A percentile compares a stretch with the other conserved stretches of the same genome.
Conservation (phyloP, 129 eudicot genomes). For the Gnaphalium uliginosum region DNA sequence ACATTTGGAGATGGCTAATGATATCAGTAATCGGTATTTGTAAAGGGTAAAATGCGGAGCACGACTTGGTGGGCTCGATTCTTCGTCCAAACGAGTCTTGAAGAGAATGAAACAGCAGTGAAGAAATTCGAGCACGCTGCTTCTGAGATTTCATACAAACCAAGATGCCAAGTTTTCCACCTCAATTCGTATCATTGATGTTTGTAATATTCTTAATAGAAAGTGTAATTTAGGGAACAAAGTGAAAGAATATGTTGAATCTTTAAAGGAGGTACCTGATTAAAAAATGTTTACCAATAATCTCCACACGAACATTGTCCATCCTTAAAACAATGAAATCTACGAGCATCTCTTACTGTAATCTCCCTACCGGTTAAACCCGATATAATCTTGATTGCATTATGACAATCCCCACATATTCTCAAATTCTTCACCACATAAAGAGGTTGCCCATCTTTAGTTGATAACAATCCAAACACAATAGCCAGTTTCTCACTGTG, state of each 20-base stretch:
- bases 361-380: slow-evolving; percentile 66
- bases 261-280: not conserved
- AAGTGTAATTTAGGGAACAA: not conserved
- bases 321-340: slow-evolving; percentile 76
- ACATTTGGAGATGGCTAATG: no score
- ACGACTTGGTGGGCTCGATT: slow-evolving; percentile 68
- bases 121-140: slow-evolving; percentile 60
- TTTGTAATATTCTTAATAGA: not conserved
- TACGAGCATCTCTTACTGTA: slow-evolving; percentile 75
- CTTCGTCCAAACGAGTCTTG: slow-evolving; percentile 55
- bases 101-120: slow-evolving; percentile 56
- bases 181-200: slow-evolving; percentile 38
- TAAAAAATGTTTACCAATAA: slow-evolving; percentile 55
- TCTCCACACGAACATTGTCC: slow-evolving; percentile 83
- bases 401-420: slow-evolving; percentile 84
- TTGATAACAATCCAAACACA: slow-evolving; percentile 66
- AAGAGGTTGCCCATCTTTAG: slow-evolving; percentile 53
- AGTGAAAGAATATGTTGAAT: not conserved
- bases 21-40: not conserved
- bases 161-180: slow-evolving; percentile 65
- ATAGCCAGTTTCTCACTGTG: slow-evolving; percentile 84
- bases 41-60: slow-evolving; percentile 62
- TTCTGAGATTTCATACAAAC: slow-evolving; percentile 35
- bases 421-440: slow-evolving; percentile 71
- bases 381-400: slow-evolving; percentile 63